Evolutionary conservation across 139 green algal species (phyloP), one percentile per base, ranked within the genome.

Genomic region (Chlorella ohadii): DNA sequence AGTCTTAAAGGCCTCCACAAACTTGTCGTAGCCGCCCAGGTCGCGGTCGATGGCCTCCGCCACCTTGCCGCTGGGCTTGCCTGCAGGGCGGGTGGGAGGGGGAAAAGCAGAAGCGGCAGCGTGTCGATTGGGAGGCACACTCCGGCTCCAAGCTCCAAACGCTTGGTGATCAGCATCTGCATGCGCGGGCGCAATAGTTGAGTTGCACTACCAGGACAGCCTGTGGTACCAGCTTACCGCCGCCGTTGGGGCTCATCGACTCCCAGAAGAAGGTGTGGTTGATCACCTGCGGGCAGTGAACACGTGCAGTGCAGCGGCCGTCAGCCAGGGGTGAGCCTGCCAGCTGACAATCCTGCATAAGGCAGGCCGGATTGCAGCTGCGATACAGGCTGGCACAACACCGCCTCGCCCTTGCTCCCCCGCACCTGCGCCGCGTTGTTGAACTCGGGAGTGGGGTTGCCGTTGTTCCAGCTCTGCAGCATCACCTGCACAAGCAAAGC

Each of bases 181-280:
- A n/a, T n/a, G n/a, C n/a, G n/a, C n/a, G n/a, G n/a, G n/a, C n/a
- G n/a, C n/a, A n/a, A n/a, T n/a, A n/a, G n/a, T n/a, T n/a, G n/a
- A n/a, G n/a, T n/a, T n/a, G n/a, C n/a, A n/a, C n/a, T n/a, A n/a
- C n/a, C 44, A 59, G 51, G 15, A 59, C 2, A 2, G 51, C 51
- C 11, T 6, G 51, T 22, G 51, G 51, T 2, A 59, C 11, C 12
- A 19, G 96, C 25, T 89, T 84, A 78, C 87, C 94, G 31, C 91
- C 93, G 55, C 90, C 91, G 33, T 92, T 94, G 84, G 96, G 90
- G 81, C 90, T 92, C 93, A 99, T 96, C 66, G 81, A 93, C 89
- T 97, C 89, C 96, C 97, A 99, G 93, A 98, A 99, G 87, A 99
- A 99, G 36, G 92, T 93, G 91, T 99, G 96, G 92, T 99, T 99